Evolutionary conservation across 768 basidiomycete genomes (phyloP).

Genomic region (Amanita exitialis): DNA sequence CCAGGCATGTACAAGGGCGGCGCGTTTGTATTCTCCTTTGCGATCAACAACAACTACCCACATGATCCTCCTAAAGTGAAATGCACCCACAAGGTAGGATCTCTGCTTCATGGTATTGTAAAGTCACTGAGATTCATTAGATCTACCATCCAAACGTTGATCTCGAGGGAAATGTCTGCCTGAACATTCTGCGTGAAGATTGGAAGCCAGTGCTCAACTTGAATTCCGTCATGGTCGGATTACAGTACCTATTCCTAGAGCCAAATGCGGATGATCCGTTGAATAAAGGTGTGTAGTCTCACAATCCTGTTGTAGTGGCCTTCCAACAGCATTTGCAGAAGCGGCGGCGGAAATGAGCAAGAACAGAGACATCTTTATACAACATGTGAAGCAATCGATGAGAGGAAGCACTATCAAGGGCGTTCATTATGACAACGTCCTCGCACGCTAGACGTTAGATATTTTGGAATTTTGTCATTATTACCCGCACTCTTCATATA

Average conservation of each 20-base stretch:
- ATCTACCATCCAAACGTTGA: constrained; percentile 99
- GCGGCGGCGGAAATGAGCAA: constrained; percentile 91
- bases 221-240: constrained; percentile 95
- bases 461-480: neutral
- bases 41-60: constrained; percentile 96
- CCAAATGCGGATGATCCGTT: constrained; percentile 98
- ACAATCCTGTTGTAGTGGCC: neutral
- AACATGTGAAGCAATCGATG: constrained; percentile 86
- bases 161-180: constrained; percentile 94
- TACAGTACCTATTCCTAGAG: constrained; percentile 97
- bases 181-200: constrained; percentile 97
- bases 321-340: constrained; percentile 38
- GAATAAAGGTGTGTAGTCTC: constrained; percentile 73
- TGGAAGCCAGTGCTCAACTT: constrained; percentile 99
- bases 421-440: constrained; percentile 70
- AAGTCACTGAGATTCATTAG: constrained; percentile 28
- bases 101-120: neutral
- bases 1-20: constrained; percentile 98
- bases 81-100: constrained; percentile 81
- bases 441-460: constrained; percentile 16
- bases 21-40: constrained; percentile 87
- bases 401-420: constrained; percentile 71
- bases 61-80: constrained; percentile 99
- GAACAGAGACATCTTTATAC: constrained; percentile 74
- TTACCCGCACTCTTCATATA: neutral